These are phyloP conservation scores for Boletus rubropictus DNA, from an alignment of 768 basidiomycete genomes.

Conservation along the genomic window DNA sequence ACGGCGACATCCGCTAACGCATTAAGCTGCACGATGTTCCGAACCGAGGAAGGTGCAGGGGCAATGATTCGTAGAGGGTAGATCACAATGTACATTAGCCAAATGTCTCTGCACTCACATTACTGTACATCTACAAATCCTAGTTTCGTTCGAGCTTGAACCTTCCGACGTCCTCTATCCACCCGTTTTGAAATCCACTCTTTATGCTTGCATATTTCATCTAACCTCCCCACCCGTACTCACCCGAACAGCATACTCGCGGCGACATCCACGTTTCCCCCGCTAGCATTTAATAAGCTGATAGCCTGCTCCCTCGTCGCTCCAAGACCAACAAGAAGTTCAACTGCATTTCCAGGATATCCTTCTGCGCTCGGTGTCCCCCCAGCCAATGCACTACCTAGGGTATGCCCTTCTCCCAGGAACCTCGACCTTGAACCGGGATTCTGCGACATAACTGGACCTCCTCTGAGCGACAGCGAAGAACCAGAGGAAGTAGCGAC, in stretches of 20 bases:
- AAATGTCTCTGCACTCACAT: conserved; percentile 1
- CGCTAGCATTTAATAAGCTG: conserved; percentile 66
- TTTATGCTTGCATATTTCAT: background rate
- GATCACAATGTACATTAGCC: background rate
- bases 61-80: no score
- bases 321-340: conserved; percentile 70
- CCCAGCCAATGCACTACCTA: conserved; percentile 42
- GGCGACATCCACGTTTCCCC: conserved; percentile 84
- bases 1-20: no score
- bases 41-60: no score
- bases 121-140: conserved; percentile 2
- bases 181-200: conserved; percentile 1
- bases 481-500: conserved; percentile 18
- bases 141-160: background rate
- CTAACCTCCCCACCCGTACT: background rate
- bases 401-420: conserved; percentile 63
- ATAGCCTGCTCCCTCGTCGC: conserved; percentile 74
- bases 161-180: background rate
- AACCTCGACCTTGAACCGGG: conserved; percentile 46
- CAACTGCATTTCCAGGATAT: conserved; percentile 55
- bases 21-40: no score
- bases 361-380: conserved; percentile 37
- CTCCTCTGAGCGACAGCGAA: conserved; percentile 4
- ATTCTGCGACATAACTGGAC: conserved; percentile 25
- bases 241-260: conserved; percentile 76